Conservation (phyloP, 805 yeast genomes). For the Groenewaldozyma tartarivorans region DNA sequence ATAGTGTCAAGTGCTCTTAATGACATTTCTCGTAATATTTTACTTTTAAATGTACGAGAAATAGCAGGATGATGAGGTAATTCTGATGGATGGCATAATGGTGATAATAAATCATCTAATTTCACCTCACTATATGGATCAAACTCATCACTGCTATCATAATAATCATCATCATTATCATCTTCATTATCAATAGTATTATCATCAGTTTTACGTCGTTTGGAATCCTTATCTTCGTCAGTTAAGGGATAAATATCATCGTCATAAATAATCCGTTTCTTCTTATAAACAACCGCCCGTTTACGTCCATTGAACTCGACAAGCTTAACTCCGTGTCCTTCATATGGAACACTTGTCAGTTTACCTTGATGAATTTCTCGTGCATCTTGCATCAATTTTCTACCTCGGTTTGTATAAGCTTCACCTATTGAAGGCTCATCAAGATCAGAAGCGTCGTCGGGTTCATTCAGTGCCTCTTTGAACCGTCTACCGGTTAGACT, state of each 20-base stretch:
- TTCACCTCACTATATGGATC: slow-evolving; percentile 43
- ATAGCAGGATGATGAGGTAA: slow-evolving; percentile 62
- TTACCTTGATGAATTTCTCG: slow-evolving; percentile 37
- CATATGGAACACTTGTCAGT: slow-evolving; percentile 24
- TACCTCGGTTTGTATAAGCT: slow-evolving; percentile 41
- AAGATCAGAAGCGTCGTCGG: slow-evolving; percentile 20
- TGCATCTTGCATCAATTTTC: slow-evolving; percentile 44
- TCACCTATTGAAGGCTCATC: slow-evolving; percentile 12
- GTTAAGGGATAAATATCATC: slow-evolving; percentile 8
- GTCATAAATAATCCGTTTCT: slow-evolving; percentile 21
- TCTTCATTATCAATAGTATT: slow-evolving; percentile 21
- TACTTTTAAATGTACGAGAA: slow-evolving; percentile 51
- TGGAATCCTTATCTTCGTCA: slow-evolving; percentile 23
- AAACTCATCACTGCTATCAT: slow-evolving; percentile 25
- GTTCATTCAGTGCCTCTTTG: slow-evolving; percentile 25
- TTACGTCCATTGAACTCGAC: slow-evolving; percentile 22
- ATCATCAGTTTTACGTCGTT: slow-evolving; percentile 11
- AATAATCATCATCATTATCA: slow-evolving; percentile 19
- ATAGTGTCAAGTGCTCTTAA: slow-evolving; percentile 66
- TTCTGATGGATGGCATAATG: slow-evolving; percentile 75
- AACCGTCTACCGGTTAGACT: slow-evolving; percentile 25
- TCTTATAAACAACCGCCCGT: slow-evolving; percentile 20
- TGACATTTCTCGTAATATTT: slow-evolving; percentile 52
- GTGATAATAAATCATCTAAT: slow-evolving; percentile 54
- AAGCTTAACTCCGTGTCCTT: slow-evolving; percentile 21